These are phyloP conservation scores for Astrephomene gubernaculifera DNA, from an alignment of 139 green algal genomes.

Conservation along the genomic window DNA sequence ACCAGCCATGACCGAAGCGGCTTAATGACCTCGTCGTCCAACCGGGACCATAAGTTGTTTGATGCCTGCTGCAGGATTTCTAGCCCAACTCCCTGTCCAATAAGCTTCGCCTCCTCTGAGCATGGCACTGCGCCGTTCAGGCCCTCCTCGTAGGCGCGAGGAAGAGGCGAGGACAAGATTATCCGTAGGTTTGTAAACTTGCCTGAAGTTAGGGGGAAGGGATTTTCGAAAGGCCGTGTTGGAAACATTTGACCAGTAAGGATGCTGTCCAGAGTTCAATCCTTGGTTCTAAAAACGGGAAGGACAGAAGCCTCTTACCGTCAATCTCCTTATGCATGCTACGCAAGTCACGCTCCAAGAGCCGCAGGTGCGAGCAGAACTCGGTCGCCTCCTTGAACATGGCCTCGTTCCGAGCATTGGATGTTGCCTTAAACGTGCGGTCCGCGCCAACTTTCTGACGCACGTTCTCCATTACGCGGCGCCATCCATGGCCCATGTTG, in stretches of 20 bases:
- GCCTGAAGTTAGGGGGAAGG: too few species aligned
- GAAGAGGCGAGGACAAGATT: constrained; percentile 81
- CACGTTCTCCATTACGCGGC: constrained; percentile 41
- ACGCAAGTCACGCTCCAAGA: constrained; percentile 87
- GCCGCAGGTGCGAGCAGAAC: constrained; percentile 78
- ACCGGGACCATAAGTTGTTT: constrained; percentile 72
- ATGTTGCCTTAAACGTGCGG: constrained; percentile 75
- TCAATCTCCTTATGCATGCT: constrained; percentile 81
- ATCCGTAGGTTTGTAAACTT: constrained; percentile 62
- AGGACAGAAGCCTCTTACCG: too few species aligned
- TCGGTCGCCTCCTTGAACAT: constrained; percentile 88
- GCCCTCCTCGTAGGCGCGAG: constrained; percentile 84
- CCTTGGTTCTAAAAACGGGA: too few species aligned
- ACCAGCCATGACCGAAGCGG: constrained; percentile 84
- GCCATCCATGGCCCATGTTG: constrained; percentile 47
- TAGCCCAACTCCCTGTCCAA: constrained; percentile 79
- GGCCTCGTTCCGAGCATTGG: constrained; percentile 85
- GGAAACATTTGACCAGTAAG: too few species aligned
- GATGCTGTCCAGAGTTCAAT: too few species aligned
- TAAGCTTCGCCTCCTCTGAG: constrained; percentile 58
- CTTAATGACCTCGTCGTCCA: constrained; percentile 85
- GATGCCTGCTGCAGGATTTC: constrained; percentile 76
- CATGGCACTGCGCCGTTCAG: constrained; percentile 74
- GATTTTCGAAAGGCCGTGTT: too few species aligned
- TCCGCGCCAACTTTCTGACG: constrained; percentile 43